phyloP scores from a whole-genome alignment of 208 protist species.

The Crithidia mellificae region DNA sequence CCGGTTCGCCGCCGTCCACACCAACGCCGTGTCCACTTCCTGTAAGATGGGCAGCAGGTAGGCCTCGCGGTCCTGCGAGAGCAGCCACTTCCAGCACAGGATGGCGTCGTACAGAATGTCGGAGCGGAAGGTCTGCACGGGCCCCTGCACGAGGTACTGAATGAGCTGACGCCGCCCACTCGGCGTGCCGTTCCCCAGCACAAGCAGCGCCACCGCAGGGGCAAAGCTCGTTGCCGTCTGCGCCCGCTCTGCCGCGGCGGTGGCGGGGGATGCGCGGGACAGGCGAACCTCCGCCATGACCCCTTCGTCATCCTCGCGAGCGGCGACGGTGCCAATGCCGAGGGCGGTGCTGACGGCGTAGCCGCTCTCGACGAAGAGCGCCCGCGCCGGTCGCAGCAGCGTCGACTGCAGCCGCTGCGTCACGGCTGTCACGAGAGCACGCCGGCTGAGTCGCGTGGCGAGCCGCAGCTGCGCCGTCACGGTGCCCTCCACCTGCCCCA shows the following conservation, averaged over 20 bases:
- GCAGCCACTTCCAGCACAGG: constrained; percentile 71
- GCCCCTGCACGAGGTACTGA: constrained; percentile 63
- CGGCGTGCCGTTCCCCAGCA: constrained; percentile 31
- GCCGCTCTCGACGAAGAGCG: constrained; percentile 24
- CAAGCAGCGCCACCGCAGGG: constrained; percentile 54
- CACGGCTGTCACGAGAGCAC: constrained; percentile 16
- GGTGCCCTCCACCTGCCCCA: constrained; percentile 37
- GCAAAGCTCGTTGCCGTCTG: constrained; percentile 43
- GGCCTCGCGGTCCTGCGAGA: constrained; percentile 47
- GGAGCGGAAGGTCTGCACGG: constrained; percentile 63
- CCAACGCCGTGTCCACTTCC: constrained; percentile 61
- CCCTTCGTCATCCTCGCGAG: constrained; percentile 2
- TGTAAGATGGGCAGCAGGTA: constrained; percentile 58
- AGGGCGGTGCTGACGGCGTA: constrained; percentile 13
- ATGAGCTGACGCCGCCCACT: constrained; percentile 51
- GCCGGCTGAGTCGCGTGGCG: constrained; percentile 30
- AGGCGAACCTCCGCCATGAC: constrained; percentile 12
- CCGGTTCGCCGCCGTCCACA: constrained; percentile 62
- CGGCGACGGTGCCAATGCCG: not conserved
- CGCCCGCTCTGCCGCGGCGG: constrained; percentile 10
- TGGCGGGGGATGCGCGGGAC: not conserved
- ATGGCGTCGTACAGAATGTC: constrained; percentile 58
- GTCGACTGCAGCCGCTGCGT: constrained; percentile 21
- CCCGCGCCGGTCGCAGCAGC: constrained; percentile 23
- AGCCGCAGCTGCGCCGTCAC: constrained; percentile 41